Base-by-base conservation (phyloP, 352 stramenopile genomes). In the Phytophthora multivora region DNA sequence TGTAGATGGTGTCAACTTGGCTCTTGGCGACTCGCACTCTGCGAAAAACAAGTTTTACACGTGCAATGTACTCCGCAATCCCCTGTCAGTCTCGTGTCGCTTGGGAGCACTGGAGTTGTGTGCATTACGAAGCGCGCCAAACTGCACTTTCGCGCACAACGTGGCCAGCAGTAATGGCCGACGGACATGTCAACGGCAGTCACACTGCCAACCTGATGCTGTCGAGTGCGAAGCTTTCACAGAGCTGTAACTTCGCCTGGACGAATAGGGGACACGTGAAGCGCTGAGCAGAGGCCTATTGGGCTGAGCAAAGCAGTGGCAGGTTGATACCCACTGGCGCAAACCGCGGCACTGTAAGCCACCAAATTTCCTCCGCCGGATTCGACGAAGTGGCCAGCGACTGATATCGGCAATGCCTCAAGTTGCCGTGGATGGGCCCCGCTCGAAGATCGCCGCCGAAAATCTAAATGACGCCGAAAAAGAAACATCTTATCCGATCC, bases 331-430 rank as follows among this genome's bases (percentile, higher is more conserved):
- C 31, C 7, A 21, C 50, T 58, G 35, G 53, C 10, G 25, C 10
- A n/a, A 49, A 41, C 36, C 25, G 16, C 4, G 41, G 23, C 11
- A 9, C 31, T 18, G 33, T 25, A 33, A 66, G 50, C 42, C 23
- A 45, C 30, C 36, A 52, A 58, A 51, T 52, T 46, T 53, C 30
- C 39, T 38, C 25, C 7, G 36, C 38, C 8, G 16, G 33, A 13
- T 57, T 57, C 45, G 30, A 46, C 13, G 28, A 30, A 53, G 26
- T 46, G 30, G n/a, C 45, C 26, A 39, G 47, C 19, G 23, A 47
- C 59, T 66, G 53, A 69, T 65, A 60, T 52, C 60, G 38, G 46
- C 49, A 54, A 66, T 56, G 40, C 30, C 30, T 53, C 43, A 26
- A 36, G 55, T 68, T 68, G 59, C 49, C 49, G 56, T 46, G 41